Evolutionary conservation across 176 grass and related monocot species (phyloP).

Genomic region (Olyra latifolia): DNA sequence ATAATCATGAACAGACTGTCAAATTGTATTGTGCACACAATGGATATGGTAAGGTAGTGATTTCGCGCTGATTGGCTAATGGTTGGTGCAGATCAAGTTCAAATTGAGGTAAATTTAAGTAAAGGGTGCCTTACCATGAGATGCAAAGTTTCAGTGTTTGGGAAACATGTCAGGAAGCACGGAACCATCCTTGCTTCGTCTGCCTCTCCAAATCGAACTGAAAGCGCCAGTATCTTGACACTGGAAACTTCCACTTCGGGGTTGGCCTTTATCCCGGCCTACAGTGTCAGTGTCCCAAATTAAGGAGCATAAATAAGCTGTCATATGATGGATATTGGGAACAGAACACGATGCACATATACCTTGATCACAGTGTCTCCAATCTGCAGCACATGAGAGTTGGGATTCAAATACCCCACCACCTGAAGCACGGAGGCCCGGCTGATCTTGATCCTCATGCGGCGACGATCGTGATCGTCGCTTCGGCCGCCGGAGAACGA

Average conservation of each 20-base stretch:
- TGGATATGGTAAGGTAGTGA: neutral
- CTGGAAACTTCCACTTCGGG: neutral
- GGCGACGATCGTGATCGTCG: neutral
- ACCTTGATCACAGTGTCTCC: neutral
- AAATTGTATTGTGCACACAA: neutral
- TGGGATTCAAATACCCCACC: neutral
- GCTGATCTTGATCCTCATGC: conserved; percentile 9
- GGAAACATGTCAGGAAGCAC: neutral
- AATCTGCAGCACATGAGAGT: neutral
- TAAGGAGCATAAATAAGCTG: neutral
- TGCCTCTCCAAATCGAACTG: neutral
- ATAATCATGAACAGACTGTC: neutral
- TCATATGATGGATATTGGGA: neutral
- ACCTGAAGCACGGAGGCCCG: neutral
- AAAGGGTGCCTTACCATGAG: neutral
- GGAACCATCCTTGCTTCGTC: neutral
- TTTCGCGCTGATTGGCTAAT: neutral
- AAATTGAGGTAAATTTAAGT: neutral
- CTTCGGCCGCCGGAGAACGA: too few species aligned
- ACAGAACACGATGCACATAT: neutral
- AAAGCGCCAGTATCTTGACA: neutral
- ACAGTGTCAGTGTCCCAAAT: neutral
- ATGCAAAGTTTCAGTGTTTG: conserved; percentile 11
- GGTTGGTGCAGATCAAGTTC: neutral
- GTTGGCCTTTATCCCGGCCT: neutral